Evolutionary conservation across 257 asterid species (phyloP), one percentile per base, ranked within the genome.

Genomic region (Jasminum sambac): DNA sequence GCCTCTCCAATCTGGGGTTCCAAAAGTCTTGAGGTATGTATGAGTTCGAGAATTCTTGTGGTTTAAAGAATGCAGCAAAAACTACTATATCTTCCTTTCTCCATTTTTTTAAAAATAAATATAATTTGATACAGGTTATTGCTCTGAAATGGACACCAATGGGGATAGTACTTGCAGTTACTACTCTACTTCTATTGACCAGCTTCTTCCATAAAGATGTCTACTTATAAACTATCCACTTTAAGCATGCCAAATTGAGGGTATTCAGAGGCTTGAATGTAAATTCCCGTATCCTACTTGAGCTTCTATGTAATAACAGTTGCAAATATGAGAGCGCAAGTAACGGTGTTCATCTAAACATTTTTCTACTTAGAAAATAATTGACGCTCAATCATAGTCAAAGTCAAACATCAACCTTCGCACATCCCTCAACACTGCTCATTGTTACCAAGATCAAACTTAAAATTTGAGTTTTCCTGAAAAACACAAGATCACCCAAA

Each of bases 121-220:
- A 30, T 62, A 65, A 66, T 65, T 68, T 40, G 14, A 24, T 1
- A 37, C 79, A 88, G 91, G 72, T 76, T 10, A 78, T 84, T 30
- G 87, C 95, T 52, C 68, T 81, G 77, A 84, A 84, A 80, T 84
- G 95, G 92, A 86, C 81, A 55, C 95, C 92, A 14, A 40, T 78
- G 10, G 81, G 83, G 9, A 46, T 84, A 17, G 59, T 81, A 46
- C 21, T 84, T 44, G 74, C 79, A n/a, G 84, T 83, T 46, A 76
- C 83, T 57, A 69, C 81, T 36, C 39, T 81, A 64, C 84, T 88
- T 24, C 1, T 79, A 62, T 84, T 87, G 86, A 48, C 73, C 37
- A 63, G 82, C 73, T 64, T 77, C 25, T 37, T 74, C 55, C 43
- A 30, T 60, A 71, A 66, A 74, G 85, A 80, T 68, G 81, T 73